These are phyloP conservation scores for Rhizoclosmatium globosum DNA, from an alignment of 192 early-diverging fungal species.

Conservation along the genomic window DNA sequence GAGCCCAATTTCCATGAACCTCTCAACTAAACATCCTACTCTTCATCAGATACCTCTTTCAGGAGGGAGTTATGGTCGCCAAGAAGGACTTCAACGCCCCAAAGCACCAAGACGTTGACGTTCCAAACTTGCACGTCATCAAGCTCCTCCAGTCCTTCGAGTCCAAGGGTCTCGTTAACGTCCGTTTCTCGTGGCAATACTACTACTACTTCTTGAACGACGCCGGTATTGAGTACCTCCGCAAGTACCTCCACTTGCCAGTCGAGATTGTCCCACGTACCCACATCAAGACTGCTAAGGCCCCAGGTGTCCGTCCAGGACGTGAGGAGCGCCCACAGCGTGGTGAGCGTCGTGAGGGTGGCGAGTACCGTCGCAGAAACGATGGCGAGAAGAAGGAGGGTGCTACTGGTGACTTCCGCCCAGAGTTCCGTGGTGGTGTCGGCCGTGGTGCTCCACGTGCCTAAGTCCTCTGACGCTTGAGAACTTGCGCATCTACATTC, in stretches of 20 bases:
- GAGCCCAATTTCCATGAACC: too few species aligned
- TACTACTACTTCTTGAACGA: slow-evolving; percentile 99
- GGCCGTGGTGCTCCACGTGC: slow-evolving; percentile 75
- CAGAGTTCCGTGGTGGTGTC: slow-evolving; percentile 96
- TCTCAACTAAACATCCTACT: too few species aligned
- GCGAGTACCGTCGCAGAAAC: slow-evolving; percentile 87
- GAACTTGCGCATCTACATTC: background rate
- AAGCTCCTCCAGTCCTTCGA: slow-evolving; percentile 97
- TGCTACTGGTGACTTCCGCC: slow-evolving; percentile 87
- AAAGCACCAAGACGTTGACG: slow-evolving; percentile 95
- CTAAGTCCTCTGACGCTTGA: background rate
- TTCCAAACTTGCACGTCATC: slow-evolving; percentile 99
- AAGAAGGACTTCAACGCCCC: slow-evolving; percentile 98
- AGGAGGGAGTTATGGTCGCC: slow-evolving; percentile 97
- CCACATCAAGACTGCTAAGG: slow-evolving; percentile 93
- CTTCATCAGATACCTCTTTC: slow-evolving; percentile 44
- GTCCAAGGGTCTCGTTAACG: slow-evolving; percentile 93
- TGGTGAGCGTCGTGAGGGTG: slow-evolving; percentile 70
- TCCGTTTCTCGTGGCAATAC: slow-evolving; percentile 99
- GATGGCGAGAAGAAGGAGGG: slow-evolving; percentile 91
- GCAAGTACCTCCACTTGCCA: slow-evolving; percentile 96
- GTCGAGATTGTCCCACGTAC: slow-evolving; percentile 96
- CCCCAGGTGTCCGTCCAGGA: slow-evolving; percentile 73
- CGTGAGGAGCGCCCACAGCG: slow-evolving; percentile 64
- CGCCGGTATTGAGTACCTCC: slow-evolving; percentile 97